Evolutionary conservation across 164 flowering plant species (phyloP).

Genomic region (Aristolochia californica): DNA sequence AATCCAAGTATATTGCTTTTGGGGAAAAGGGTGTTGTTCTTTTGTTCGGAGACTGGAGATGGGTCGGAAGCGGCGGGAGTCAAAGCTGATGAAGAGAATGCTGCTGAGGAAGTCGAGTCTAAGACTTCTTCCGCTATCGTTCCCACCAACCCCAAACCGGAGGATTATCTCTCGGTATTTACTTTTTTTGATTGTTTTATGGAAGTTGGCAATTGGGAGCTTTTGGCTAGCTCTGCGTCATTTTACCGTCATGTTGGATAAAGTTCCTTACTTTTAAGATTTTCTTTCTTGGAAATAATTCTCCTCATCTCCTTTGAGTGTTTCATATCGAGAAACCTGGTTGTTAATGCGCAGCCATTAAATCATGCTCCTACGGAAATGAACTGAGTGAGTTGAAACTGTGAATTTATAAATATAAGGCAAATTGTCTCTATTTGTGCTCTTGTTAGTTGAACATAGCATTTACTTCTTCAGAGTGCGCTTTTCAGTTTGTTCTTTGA

Average conservation of each 20-base stretch:
- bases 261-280: background rate
- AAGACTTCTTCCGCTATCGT: slow-evolving; percentile 62
- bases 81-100: slow-evolving; percentile 12
- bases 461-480: too few relatives aligned
- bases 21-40: slow-evolving; percentile 34
- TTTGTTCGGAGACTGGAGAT: slow-evolving; percentile 65
- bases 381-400: too few relatives aligned
- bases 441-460: too few relatives aligned
- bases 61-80: slow-evolving; percentile 29
- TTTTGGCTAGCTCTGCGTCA: background rate
- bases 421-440: too few relatives aligned
- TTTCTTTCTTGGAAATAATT: background rate
- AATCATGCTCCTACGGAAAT: too few relatives aligned
- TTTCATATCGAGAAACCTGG: too few relatives aligned
- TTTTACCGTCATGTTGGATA: too few relatives aligned
- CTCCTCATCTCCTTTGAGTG: background rate
- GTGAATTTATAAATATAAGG: too few relatives aligned
- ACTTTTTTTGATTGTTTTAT: background rate
- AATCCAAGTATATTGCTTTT: slow-evolving; percentile 19
- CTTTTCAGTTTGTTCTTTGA: too few relatives aligned
- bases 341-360: too few relatives aligned
- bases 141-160: slow-evolving; percentile 55
- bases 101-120: slow-evolving; percentile 33
- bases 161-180: slow-evolving; percentile 68
- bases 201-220: background rate